Base-by-base conservation (phyloP, 2,329 filamentous ascomycete species). In the Pseudogymnoascus verrucosus region DNA sequence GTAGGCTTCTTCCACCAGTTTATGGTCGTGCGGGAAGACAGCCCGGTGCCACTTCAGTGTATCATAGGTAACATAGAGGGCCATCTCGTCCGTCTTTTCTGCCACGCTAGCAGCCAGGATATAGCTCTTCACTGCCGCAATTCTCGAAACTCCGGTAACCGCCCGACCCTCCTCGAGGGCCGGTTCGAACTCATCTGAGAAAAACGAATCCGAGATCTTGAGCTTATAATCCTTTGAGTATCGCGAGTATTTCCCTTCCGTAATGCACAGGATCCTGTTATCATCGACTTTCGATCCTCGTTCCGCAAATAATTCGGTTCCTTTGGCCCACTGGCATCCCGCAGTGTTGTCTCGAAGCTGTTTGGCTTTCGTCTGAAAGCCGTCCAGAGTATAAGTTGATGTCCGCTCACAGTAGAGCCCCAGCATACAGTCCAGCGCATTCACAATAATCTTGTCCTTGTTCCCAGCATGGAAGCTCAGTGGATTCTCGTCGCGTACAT, bases 251-350 rank as follows among this genome's bases (percentile, higher is more conserved):
- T 85, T 80, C 63, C 92, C 90, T 64, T 84, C 82, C 39, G 89
- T 85, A 61, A 97, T 88, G 75, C 95, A 99, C 62, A 98, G 76
- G 61, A 93, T 82, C 62, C 92, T 85, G 68, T 88, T 80, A 61
- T 84, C 79, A 71, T 95, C 86, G 61, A 86, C 78, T 36, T 88
- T 81, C 1, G 82, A 77, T 62, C 87, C 77, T 65, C 88, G 88
- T 10, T 87, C 87, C 36, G 84, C 84, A 74, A 99, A 97, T 44
- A 86, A 76, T 4, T 84, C 81, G 11, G 89, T 86, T 12, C 86
- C 85, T 72, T 91, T 91, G 61, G 95, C 93, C 91, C 93, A 99
- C 74, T 88, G 85, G 75, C 95, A 99, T 66, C 89, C 88, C 60
- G 85, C 80, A 1, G 90, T 90, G 68, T 87, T 83, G 44, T 83